These are phyloP conservation scores for Coprinopsis sp. DNA, from an alignment of 768 basidiomycete genomes.

Conservation along the genomic window DNA sequence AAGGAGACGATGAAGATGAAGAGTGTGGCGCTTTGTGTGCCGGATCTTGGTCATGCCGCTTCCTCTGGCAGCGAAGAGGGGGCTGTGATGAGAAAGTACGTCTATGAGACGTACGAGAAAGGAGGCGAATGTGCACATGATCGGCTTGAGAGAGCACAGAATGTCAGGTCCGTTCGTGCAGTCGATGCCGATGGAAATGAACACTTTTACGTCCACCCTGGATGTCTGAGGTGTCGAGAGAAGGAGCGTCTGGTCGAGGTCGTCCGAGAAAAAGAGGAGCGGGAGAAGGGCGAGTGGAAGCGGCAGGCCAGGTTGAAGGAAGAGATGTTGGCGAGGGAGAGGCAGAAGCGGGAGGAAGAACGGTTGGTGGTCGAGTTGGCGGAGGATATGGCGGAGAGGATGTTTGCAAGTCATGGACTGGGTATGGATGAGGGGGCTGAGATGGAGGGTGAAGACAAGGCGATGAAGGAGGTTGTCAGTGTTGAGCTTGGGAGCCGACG, in stretches of 20 bases:
- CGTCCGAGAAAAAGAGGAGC: constrained; percentile 9
- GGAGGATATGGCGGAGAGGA: background rate
- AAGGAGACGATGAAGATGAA: background rate
- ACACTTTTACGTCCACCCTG: background rate
- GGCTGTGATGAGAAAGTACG: constrained; percentile 13
- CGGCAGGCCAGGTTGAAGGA: background rate
- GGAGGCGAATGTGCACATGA: constrained; percentile 39
- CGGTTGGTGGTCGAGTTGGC: background rate
- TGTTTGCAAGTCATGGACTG: background rate
- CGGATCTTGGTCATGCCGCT: constrained; percentile 1
- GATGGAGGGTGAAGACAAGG: background rate
- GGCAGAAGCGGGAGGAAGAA: background rate
- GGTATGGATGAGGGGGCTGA: background rate
- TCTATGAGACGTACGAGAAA: constrained; percentile 40
- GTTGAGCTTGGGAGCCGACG: background rate
- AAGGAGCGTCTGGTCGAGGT: constrained; percentile 16
- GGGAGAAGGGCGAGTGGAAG: background rate
- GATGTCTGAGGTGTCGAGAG: constrained; percentile 12
- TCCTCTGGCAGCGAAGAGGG: constrained; percentile 9
- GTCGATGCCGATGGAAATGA: too few species aligned
- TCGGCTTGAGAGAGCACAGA: constrained; percentile 12
- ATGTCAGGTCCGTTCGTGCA: constrained; percentile 9
- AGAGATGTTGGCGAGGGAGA: background rate
- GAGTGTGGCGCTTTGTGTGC: background rate
- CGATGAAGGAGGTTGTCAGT: background rate